phyloP scores from a whole-genome alignment of 495 filamentous ascomycete species.

The Parachaetomium inaequale region DNA sequence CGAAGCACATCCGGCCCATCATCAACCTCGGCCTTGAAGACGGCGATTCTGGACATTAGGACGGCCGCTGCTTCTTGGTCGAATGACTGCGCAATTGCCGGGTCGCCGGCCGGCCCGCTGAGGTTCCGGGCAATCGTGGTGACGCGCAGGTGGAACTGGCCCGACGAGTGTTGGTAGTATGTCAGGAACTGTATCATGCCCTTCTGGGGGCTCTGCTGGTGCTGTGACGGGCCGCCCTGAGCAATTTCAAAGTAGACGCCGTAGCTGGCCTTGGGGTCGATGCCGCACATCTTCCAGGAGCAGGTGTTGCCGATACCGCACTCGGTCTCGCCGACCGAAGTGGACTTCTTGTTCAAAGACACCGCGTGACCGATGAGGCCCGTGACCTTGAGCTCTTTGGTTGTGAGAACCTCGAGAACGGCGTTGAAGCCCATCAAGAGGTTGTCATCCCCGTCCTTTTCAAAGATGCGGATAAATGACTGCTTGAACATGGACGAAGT shows the following conservation, averaged over 20 bases:
- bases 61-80: conserved; percentile 98
- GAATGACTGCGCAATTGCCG: conserved; percentile 95
- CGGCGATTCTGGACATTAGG: conserved; percentile 96
- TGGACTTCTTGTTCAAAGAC: conserved; percentile 96
- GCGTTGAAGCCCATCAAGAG: conserved; percentile 99
- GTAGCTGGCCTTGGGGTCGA: conserved; percentile 89
- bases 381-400: conserved; percentile 97
- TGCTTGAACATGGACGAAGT: conserved; percentile 99
- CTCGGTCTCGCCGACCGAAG: conserved; percentile 95
- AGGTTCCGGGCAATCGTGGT: conserved; percentile 91
- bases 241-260: conserved; percentile 98
- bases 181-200: conserved; percentile 99
- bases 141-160: conserved; percentile 91
- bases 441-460: conserved; percentile 92
- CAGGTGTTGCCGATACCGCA: conserved; percentile 98
- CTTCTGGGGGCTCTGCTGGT: conserved; percentile 81
- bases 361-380: conserved; percentile 96
- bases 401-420: conserved; percentile 91
- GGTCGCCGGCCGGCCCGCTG: conserved; percentile 92
- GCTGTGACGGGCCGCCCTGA: conserved; percentile 82
- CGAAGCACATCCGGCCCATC: conserved; percentile 98
- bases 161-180: conserved; percentile 97
- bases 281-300: conserved; percentile 99
- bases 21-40: conserved; percentile 98
- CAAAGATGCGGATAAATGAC: conserved; percentile 94